Evolutionary conservation across 2,329 filamentous ascomycete genomes (phyloP), one percentile per base, ranked within the genome.

Genomic region (Penicillium brevicompactum): DNA sequence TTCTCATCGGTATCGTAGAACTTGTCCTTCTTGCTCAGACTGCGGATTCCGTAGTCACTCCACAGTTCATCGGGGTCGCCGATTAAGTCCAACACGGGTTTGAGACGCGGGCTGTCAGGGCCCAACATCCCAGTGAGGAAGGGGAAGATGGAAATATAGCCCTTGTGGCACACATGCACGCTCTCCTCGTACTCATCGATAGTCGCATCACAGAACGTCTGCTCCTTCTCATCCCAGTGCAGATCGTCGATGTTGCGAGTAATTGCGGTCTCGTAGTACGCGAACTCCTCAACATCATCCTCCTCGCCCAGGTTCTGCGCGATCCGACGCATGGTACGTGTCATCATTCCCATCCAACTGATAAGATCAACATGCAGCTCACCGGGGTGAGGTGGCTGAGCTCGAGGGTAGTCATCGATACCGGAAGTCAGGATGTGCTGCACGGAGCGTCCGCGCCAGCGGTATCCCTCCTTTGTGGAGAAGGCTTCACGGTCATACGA

Each of bases 321-420:
- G 64, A 97, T 90, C 63, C 88, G 90, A 66, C 86, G 83, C 51
- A 99, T 84, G n/a, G 89, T 88, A 61, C 88, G 87, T 40, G 90
- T 88, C 91, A 97, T 96, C 78, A 97, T 85, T n/a, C 93, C 94
- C 76, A 99, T 89, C 94, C 94, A 99, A 49, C 90, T 90, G 73
- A 99, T 89, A 51, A 97, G 82, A 74, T 99, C 94, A 30, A 95
- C 87, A 72, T 99, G 93, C 47, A 99, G 83, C 84, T 99, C 94
- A 67, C 91, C 93, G 0, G 94, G 93, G 72, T 97, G 92, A 24
- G 94, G 94, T 13, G 94, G 92, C 74, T 96, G 91, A 8, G 94
- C 84, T 46, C 94, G 90, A 47, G 94, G 94, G 70, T 97, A 99
- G 76, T 99, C 94, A 68, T 99, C 94, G 2, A 99, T 84, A 2